Base-by-base conservation (phyloP, 1,139 yeast species). In the Scheffersomyces lignicola region DNA sequence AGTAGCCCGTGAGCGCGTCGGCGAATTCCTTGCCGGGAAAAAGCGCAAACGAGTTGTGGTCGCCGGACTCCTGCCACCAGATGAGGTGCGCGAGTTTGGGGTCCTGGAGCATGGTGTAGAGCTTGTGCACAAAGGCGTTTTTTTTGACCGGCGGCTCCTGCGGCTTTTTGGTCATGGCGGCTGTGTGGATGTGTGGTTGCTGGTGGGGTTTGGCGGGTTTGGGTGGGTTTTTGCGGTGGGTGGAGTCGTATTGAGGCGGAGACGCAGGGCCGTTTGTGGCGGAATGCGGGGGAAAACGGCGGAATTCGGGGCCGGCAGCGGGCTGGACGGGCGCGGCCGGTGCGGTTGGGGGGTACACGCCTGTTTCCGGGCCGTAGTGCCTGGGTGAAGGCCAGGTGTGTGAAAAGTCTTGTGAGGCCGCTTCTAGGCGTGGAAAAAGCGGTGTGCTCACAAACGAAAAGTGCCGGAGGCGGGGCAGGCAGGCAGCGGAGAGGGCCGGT, bases 51-150 rank as follows among this genome's bases (percentile, higher is more conserved):
- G 83, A 76, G 42, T 78, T 74, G 31, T 66, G 65, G 34, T 72
- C 76, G 32, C 78, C 80, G 34, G 72, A 61, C 35, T 73, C 60
- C 5, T 86, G 76, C 97, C 97, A 92, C 76, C 90, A 80, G 29
- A 90, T 87, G 24, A 70, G 47, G 40, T 65, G 65, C 12, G 60
- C 35, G 21, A 80, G 54, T 24, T 56, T 59, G n/a, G 76, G 69
- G 45, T 80, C 83, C 31, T 63, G 62, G 18, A 80, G 61, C 85
- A 80, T 79, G 33, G 74, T 64, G 50, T 73, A 80, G 15, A 80
- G 58, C 54, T 80, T 80, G 45, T 77, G 77, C 7, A 80, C 84
- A 56, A 80, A 80, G 1, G 84, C 85, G 38, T 79, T 76, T 44
- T 76, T 78, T 49, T 78, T 78, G 20, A 67, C 50, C 25, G 69